These are phyloP conservation scores for Gryganskiella cystojenkinii DNA, from an alignment of 192 early-diverging fungal species.

Conservation along the genomic window DNA sequence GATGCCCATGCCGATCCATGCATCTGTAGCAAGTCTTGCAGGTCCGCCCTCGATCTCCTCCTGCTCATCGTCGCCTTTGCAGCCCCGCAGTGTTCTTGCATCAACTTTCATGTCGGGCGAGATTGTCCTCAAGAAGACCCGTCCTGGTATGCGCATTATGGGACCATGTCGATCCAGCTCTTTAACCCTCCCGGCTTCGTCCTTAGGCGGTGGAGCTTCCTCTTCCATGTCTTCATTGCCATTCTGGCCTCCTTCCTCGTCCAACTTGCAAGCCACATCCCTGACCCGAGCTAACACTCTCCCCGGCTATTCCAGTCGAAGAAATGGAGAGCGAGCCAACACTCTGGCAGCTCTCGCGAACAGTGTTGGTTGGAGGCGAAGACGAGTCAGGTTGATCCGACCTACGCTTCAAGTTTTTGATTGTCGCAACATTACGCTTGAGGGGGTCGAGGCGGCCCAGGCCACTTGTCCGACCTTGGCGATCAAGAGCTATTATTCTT, in stretches of 20 bases:
- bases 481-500: constrained; percentile 63
- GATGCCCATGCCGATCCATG: constrained; percentile 1
- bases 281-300: too few relatives aligned
- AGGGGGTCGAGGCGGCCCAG: constrained; percentile 54
- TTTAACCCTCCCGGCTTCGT: background rate
- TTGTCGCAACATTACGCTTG: constrained; percentile 59
- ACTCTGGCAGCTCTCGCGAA: too few relatives aligned
- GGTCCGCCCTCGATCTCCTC: constrained; percentile 16
- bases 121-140: constrained; percentile 44
- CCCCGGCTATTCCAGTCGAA: too few relatives aligned
- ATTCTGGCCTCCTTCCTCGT: constrained; percentile 13
- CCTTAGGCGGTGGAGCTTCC: constrained; percentile 7
- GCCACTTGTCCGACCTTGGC: constrained; percentile 46
- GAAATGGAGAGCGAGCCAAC: too few relatives aligned
- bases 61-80: constrained; percentile 40
- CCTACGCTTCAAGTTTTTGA: constrained; percentile 59
- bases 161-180: constrained; percentile 20
- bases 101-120: constrained; percentile 41
- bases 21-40: background rate
- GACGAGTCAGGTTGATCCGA: constrained; percentile 11
- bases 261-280: constrained; percentile 1
- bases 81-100: constrained; percentile 38
- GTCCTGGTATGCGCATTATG: constrained; percentile 31
- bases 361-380: too few relatives aligned
- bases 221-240: constrained; percentile 31